Conservation (phyloP, 2,329 filamentous ascomycete species). For the Helotiales sp. region DNA sequence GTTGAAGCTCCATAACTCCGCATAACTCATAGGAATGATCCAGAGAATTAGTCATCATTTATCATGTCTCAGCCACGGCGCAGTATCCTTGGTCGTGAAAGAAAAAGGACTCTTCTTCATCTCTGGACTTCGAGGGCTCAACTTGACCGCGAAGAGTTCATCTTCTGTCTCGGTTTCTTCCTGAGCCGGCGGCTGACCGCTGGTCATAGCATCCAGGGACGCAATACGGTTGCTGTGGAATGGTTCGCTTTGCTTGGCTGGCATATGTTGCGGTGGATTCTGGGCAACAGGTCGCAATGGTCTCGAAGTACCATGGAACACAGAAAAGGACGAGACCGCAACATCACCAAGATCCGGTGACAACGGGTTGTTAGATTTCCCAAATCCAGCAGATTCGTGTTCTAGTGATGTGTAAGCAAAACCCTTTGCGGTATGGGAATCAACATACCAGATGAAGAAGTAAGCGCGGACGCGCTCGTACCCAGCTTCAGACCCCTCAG, state of each 20-base stretch:
- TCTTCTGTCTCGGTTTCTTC: slow-evolving; percentile 62
- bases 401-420: slow-evolving; percentile 11
- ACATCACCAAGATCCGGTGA: slow-evolving; percentile 64
- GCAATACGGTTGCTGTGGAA: slow-evolving; percentile 26
- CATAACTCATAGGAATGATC: slow-evolving; percentile 6
- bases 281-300: slow-evolving; percentile 40
- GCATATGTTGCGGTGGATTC: slow-evolving; percentile 27
- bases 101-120: slow-evolving; percentile 83
- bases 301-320: slow-evolving; percentile 50
- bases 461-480: slow-evolving; percentile 67
- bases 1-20: slow-evolving; percentile 1
- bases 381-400: slow-evolving; percentile 1
- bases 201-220: slow-evolving; percentile 39
- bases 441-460: slow-evolving; percentile 51
- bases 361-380: slow-evolving; percentile 42
- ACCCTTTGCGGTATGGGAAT: background rate
- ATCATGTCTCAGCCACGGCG: slow-evolving; percentile 29
- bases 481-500: slow-evolving; percentile 76
- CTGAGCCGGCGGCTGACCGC: slow-evolving; percentile 35
- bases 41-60: slow-evolving; percentile 17
- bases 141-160: slow-evolving; percentile 81
- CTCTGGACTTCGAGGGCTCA: slow-evolving; percentile 84
- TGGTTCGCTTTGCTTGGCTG: slow-evolving; percentile 25
- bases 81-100: slow-evolving; percentile 37
- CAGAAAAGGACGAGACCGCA: slow-evolving; percentile 61